A percentile compares a stretch with the other conserved stretches of the same genome.
Evolutionary conservation across 352 stramenopile genomes (phyloP).

Genomic region (Peronospora belbahrii): DNA sequence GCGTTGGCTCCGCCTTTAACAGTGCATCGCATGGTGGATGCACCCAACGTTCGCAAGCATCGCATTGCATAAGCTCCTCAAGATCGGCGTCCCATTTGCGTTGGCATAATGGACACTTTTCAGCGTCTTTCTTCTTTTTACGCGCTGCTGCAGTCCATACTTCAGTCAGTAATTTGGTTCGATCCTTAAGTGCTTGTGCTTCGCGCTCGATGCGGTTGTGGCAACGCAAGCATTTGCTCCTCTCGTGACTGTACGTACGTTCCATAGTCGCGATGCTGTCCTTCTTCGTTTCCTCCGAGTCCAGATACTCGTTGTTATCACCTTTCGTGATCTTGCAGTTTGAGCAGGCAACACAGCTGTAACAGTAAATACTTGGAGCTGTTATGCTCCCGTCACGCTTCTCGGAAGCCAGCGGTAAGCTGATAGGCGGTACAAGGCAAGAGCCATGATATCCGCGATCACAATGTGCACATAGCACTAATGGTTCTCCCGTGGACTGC

Average conservation of each 20-base stretch:
- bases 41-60: slow-evolving; percentile 79
- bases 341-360: slow-evolving; percentile 54
- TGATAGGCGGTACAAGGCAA: slow-evolving; percentile 40
- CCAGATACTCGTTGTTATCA: slow-evolving; percentile 2
- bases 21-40: slow-evolving; percentile 69
- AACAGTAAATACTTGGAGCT: slow-evolving; percentile 43
- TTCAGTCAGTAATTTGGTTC: slow-evolving; percentile 46
- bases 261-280: slow-evolving; percentile 22
- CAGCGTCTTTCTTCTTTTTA: slow-evolving; percentile 47
- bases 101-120: slow-evolving; percentile 73
- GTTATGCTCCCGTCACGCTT: slow-evolving; percentile 7
- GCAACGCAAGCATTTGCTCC: slow-evolving; percentile 50
- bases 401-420: slow-evolving; percentile 6
- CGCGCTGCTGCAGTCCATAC: slow-evolving; percentile 48
- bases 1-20: slow-evolving; percentile 46
- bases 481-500: slow-evolving; percentile 11
- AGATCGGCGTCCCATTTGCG: slow-evolving; percentile 64
- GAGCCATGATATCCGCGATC: slow-evolving; percentile 49
- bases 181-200: slow-evolving; percentile 35
- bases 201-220: slow-evolving; percentile 46
- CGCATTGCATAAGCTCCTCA: slow-evolving; percentile 82
- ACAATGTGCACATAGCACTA: slow-evolving; percentile 41
- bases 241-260: slow-evolving; percentile 60
- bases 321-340: slow-evolving; percentile 31
- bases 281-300: slow-evolving; percentile 16